Base-by-base conservation (phyloP, 345 rosid genomes). In the Orychophragmus violaceus region DNA sequence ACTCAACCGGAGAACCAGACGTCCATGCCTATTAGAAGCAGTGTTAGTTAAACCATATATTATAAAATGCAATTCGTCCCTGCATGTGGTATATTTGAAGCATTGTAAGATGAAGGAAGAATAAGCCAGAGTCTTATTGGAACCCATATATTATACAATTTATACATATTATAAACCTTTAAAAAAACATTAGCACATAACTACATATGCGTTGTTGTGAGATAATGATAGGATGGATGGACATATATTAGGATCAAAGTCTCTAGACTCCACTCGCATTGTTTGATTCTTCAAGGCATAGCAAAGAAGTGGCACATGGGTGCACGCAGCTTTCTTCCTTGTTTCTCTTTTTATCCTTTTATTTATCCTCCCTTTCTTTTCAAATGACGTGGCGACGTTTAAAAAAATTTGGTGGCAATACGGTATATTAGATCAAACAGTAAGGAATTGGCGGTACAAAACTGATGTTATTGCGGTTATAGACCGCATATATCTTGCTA, bases 221-320 rank as follows among this genome's bases (percentile, higher is more conserved):
- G 49, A 69, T 68, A 35, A 57, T 69, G 59, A 59, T 36, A 59
- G 17, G 66, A 59, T 48, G 17, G 66, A 59, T 48, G 51, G 42
- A 66, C 74, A 69, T 14, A 50, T 19, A 11, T 69, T 60, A 53
- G 69, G 75, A 53, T 42, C 62, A 70, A 70, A 70, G 69, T 16
- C 55, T 45, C 28, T 18, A 24, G 8, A 8, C 12, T 41, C 69
- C 75, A 62, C 56, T 52, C 25, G 27, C 51, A 6, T 41, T 70
- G 68, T 70, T 9, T 70, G 74, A 70, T 51, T 52, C 74, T 70
- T 70, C 45, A 70, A 70, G 74, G 68, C 68, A 70, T 39, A 70
- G 74, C 74, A 70, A 70, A 61, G 68, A 61, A 41, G 68, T 51
- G 67, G 68, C 74, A 70, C 74, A 70, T 70, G 74, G 45, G 27